phyloP scores from a whole-genome alignment of 345 rosid genomes.

The Angophora floribunda region DNA sequence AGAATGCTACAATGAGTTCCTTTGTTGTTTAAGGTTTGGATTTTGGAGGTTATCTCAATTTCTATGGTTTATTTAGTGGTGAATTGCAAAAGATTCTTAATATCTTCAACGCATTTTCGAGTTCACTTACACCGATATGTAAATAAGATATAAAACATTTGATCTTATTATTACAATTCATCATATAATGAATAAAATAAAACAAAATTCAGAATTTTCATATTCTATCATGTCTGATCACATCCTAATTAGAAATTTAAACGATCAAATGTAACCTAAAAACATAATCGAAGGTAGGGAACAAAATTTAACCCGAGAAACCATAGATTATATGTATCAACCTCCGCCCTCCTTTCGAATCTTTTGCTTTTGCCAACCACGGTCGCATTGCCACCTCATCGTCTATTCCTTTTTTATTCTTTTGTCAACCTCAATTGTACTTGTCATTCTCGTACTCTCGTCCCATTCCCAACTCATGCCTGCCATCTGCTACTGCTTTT shows the following conservation, averaged over 20 bases:
- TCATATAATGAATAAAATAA: accelerated
- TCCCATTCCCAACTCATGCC: background rate
- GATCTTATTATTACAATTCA: accelerated
- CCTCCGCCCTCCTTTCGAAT: background rate
- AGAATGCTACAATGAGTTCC: background rate
- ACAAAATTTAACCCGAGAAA: background rate
- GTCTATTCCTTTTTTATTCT: background rate
- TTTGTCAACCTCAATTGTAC: background rate
- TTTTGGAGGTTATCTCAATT: background rate
- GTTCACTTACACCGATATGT: too few relatives aligned
- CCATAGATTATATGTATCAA: background rate
- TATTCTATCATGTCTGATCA: accelerated
- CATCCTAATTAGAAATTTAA: accelerated
- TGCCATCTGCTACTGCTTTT: background rate
- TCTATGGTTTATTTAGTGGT: accelerated
- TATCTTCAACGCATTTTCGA: background rate
- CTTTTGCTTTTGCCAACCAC: background rate
- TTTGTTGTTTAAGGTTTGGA: background rate
- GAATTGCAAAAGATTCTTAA: background rate
- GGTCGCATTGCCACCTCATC: background rate
- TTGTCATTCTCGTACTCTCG: background rate
- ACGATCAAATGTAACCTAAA: background rate
- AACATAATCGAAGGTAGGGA: background rate
- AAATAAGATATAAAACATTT: accelerated
- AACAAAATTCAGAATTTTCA: background rate